These are phyloP conservation scores for Nakazawaea ambrosiae DNA, from an alignment of 805 yeast species.

Conservation along the genomic window DNA sequence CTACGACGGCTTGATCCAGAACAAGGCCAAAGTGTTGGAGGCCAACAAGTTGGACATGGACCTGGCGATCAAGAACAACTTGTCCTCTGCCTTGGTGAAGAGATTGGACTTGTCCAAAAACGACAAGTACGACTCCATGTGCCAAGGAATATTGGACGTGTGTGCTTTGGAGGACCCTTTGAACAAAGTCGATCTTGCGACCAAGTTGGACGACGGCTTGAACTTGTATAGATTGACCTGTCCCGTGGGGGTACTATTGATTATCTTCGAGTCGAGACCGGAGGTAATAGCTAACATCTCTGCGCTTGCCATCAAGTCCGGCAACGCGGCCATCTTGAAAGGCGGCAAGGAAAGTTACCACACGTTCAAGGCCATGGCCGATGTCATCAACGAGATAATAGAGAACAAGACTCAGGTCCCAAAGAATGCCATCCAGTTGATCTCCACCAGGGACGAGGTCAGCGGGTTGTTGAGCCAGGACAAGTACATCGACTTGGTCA, in stretches of 20 bases:
- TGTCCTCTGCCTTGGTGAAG: conserved; percentile 69
- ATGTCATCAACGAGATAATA: conserved; percentile 57
- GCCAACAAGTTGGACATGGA: conserved; percentile 77
- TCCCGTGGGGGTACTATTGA: conserved; percentile 89
- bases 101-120: conserved; percentile 76
- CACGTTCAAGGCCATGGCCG: conserved; percentile 79
- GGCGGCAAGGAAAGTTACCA: conserved; percentile 93
- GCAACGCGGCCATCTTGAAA: conserved; percentile 92
- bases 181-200: conserved; percentile 79
- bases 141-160: conserved; percentile 90
- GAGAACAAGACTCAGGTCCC: conserved; percentile 64
- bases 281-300: conserved; percentile 98
- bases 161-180: conserved; percentile 87
- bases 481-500: conserved; percentile 84
- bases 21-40: conserved; percentile 54
- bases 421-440: conserved; percentile 72
- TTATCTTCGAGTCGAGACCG: conserved; percentile 94
- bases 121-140: conserved; percentile 89
- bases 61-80: conserved; percentile 51
- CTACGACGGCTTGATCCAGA: conserved; percentile 55
- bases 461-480: conserved; percentile 80
- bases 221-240: conserved; percentile 78
- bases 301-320: conserved; percentile 91
- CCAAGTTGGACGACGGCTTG: conserved; percentile 84
- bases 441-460: conserved; percentile 86